phyloP scores from a whole-genome alignment of 805 yeast species.

The Allodekkera sacchari region DNA sequence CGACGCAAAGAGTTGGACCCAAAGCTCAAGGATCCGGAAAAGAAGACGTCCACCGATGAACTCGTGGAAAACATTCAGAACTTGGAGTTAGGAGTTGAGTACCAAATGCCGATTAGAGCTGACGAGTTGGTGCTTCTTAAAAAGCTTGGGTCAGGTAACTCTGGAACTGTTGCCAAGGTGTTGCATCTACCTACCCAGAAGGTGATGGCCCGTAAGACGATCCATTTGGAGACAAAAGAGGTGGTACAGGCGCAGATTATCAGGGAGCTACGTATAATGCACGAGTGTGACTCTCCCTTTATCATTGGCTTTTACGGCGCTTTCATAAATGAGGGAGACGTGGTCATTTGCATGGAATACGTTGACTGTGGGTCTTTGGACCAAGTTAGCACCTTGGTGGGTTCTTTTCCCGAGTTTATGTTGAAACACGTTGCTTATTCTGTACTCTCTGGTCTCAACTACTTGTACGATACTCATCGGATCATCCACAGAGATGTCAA shows the following conservation, averaged over 20 bases:
- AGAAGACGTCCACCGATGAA: constrained; percentile 25
- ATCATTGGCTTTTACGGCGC: constrained; percentile 92
- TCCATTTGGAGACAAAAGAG: constrained; percentile 76
- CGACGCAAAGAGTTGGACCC: no score
- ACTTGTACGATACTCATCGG: constrained; percentile 73
- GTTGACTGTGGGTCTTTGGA: constrained; percentile 94
- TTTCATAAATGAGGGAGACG: constrained; percentile 62
- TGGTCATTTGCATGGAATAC: constrained; percentile 90
- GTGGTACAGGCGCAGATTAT: constrained; percentile 75
- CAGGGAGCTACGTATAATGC: constrained; percentile 83
- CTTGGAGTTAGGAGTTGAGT: constrained; percentile 46
- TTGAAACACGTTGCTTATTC: constrained; percentile 67
- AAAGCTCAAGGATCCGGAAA: constrained; percentile 25
- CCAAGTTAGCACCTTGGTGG: constrained; percentile 52
- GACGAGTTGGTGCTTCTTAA: constrained; percentile 70
- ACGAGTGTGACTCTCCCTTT: constrained; percentile 76
- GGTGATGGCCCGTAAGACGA: constrained; percentile 83
- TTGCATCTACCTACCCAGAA: constrained; percentile 82
- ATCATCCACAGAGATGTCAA: constrained; percentile 95
- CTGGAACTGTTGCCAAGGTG: constrained; percentile 87
- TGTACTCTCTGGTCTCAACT: constrained; percentile 73
- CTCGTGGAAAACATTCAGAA: constrained; percentile 37
- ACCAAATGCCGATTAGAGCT: constrained; percentile 41
- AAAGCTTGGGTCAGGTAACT: constrained; percentile 85
- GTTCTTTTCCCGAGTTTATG: constrained; percentile 60